Evolutionary conservation across 192 early-diverging fungal species (phyloP).

Genomic region (Paraglomus brasilianum): DNA sequence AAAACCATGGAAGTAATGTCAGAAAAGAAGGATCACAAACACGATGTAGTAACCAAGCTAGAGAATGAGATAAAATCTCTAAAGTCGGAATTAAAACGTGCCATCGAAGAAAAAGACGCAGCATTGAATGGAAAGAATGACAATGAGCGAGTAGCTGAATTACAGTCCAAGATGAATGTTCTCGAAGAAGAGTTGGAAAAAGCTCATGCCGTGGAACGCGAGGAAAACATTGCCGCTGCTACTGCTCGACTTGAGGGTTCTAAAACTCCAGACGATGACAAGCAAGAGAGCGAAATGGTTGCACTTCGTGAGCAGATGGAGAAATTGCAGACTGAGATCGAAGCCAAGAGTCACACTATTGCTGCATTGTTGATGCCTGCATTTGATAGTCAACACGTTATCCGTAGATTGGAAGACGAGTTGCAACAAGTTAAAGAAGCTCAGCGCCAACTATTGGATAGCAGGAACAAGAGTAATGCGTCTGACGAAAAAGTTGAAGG

Average conservation of each 20-base stretch:
- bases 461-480: too few relatives aligned
- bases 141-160: background rate
- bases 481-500: too few relatives aligned
- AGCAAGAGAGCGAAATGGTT: background rate
- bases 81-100: background rate
- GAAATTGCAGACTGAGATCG: constrained; percentile 26
- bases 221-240: constrained; percentile 4
- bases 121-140: background rate
- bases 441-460: too few relatives aligned
- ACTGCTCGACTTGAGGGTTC: background rate
- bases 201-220: constrained; percentile 18
- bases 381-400: constrained; percentile 22
- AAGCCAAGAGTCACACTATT: constrained; percentile 32
- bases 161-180: constrained; percentile 23
- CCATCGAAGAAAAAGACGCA: background rate
- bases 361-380: constrained; percentile 25
- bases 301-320: constrained; percentile 14
- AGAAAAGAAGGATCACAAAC: constrained; percentile 4
- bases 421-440: constrained; percentile 12
- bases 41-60: constrained; percentile 9
- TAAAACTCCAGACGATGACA: background rate
- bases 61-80: constrained; percentile 1
- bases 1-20: constrained; percentile 4
- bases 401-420: constrained; percentile 20
- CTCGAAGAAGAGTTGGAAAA: constrained; percentile 21